These are phyloP conservation scores for Metschnikowia santaceciliae DNA, from an alignment of 805 yeast genomes.

Conservation along the genomic window DNA sequence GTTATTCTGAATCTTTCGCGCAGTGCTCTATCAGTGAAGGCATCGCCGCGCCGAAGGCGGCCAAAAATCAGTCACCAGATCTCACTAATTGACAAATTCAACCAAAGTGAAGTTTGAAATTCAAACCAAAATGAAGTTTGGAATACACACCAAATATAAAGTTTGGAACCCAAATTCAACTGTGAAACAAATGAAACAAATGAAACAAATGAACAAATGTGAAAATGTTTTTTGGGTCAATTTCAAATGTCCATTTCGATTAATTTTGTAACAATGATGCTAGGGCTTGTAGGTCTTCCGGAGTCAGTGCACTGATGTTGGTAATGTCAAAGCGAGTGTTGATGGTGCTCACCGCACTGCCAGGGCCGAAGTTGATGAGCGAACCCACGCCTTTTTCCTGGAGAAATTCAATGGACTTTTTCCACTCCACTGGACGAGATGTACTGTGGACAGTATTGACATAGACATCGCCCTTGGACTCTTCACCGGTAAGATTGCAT, in stretches of 20 bases:
- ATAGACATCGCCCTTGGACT: conserved; percentile 22
- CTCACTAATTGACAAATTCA: too few relatives aligned
- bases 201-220: background rate
- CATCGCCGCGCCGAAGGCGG: conserved; percentile 2
- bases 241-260: too few relatives aligned
- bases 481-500: conserved; percentile 32
- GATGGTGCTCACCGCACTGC: conserved; percentile 27
- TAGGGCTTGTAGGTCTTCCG: conserved; percentile 11
- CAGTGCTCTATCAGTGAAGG: background rate
- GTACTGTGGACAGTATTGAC: conserved; percentile 36
- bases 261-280: background rate
- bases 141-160: background rate
- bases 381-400: conserved; percentile 14
- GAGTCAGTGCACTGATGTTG: conserved; percentile 4
- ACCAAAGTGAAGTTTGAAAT: too few relatives aligned
- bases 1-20: conserved; percentile 1
- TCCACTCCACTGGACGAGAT: conserved; percentile 44
- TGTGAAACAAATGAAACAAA: background rate
- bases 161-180: too few relatives aligned
- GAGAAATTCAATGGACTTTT: conserved; percentile 27
- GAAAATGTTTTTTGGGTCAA: background rate
- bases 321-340: conserved; percentile 14
- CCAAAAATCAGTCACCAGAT: background rate
- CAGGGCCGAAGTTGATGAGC: conserved; percentile 38
- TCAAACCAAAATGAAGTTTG: background rate